Percentiles rank a stretch among this genome's conserved stretches.
Conservation (phyloP, 2,329 filamentous ascomycete genomes). For the Rutstroemia sp. region DNA sequence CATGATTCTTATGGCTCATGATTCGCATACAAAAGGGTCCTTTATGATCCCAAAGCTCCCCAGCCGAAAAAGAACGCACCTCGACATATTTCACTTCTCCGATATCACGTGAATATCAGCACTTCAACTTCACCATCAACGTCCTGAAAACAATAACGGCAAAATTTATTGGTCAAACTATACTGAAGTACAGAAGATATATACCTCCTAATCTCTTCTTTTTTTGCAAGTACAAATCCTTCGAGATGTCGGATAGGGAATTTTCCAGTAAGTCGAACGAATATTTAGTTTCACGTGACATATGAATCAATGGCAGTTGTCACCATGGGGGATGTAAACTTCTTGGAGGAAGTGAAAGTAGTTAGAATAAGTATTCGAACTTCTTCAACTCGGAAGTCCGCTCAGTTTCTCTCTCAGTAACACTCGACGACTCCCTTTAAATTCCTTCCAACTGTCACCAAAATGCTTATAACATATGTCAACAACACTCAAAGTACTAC, state of each 20-base stretch:
- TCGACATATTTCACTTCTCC: neutral
- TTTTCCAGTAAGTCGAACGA: constrained; percentile 33
- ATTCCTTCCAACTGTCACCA: neutral
- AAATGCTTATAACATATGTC: neutral
- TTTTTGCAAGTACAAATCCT: neutral
- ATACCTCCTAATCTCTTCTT: neutral
- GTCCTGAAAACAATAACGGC: neutral
- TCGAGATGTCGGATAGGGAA: constrained; percentile 56
- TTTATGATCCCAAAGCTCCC: neutral
- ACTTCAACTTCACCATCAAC: too few relatives aligned
- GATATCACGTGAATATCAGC: neutral
- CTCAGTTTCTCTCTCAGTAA: neutral
- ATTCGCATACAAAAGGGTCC: neutral
- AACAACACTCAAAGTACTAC: neutral
- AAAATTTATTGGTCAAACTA: neutral
- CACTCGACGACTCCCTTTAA: too few relatives aligned
- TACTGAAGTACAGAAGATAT: neutral
- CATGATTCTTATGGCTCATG: neutral
- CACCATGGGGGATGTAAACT: neutral
- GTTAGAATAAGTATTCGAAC: neutral
- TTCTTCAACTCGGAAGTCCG: neutral
- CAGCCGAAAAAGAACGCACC: neutral
- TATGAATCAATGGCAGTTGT: neutral
- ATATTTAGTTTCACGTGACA: neutral
- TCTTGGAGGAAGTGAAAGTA: neutral